Conservation (phyloP, 257 asterid species). For the Nicotiana attenuata region DNA sequence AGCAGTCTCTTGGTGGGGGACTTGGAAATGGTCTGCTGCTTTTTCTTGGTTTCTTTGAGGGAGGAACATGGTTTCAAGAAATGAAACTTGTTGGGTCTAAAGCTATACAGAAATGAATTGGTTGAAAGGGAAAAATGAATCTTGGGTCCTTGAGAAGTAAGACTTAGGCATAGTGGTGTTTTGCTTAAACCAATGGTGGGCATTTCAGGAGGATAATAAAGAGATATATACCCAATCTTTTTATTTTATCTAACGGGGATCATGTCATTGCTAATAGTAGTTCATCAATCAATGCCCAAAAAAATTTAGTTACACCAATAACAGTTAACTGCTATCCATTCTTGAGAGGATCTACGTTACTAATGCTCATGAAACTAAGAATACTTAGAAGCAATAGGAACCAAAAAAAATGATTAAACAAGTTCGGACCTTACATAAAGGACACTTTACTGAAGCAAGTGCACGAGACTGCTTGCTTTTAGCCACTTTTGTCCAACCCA, state of each 20-base stretch:
- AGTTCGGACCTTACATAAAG: slow-evolving; percentile 67
- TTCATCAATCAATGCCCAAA: not conserved
- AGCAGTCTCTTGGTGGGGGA: slow-evolving; percentile 43
- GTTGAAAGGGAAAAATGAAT: slow-evolving; percentile 18
- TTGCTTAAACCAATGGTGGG: slow-evolving; percentile 56
- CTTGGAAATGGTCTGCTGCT: slow-evolving; percentile 43
- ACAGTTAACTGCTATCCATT: not conserved
- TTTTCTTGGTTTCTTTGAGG: slow-evolving; percentile 69
- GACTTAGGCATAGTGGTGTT: slow-evolving; percentile 43
- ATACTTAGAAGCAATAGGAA: not conserved
- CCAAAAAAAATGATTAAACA: not conserved
- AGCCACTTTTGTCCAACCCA: slow-evolving; percentile 54
- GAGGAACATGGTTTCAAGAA: slow-evolving; percentile 80
- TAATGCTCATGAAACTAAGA: not conserved
- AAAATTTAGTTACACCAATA: too few species aligned
- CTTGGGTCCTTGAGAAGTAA: slow-evolving; percentile 30
- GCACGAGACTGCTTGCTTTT: slow-evolving; percentile 29
- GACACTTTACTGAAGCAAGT: slow-evolving; percentile 55
- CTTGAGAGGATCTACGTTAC: not conserved
- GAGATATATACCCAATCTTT: too few species aligned
- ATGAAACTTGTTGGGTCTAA: slow-evolving; percentile 57
- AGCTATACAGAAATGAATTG: slow-evolving; percentile 26
- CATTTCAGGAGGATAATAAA: slow-evolving; percentile 39
- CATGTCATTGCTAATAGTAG: not conserved
- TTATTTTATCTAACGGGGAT: too few species aligned